These are phyloP conservation scores for Clonostachys sp. DNA, from an alignment of 2,329 filamentous ascomycete species.

Conservation along the genomic window DNA sequence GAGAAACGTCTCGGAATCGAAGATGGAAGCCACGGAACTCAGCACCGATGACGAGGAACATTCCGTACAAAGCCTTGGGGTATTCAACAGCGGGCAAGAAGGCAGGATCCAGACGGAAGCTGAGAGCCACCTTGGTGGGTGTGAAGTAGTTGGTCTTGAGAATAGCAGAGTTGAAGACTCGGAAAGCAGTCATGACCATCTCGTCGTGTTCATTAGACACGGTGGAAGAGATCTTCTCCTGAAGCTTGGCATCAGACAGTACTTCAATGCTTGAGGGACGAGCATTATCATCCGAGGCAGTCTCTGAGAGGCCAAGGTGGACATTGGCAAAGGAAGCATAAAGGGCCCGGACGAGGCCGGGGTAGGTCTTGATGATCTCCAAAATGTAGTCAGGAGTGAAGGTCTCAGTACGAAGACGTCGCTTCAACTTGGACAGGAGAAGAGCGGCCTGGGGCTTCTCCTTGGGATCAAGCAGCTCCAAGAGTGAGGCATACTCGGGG, in stretches of 20 bases:
- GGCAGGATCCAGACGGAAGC: constrained; percentile 84
- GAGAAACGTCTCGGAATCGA: constrained; percentile 93
- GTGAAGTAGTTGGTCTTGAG: constrained; percentile 98
- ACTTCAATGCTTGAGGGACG: constrained; percentile 60
- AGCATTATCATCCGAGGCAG: constrained; percentile 45
- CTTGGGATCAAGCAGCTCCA: constrained; percentile 71
- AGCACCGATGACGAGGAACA: constrained; percentile 97
- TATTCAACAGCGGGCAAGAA: constrained; percentile 94
- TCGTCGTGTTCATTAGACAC: constrained; percentile 91
- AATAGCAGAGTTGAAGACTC: constrained; percentile 88
- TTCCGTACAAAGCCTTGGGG: constrained; percentile 87
- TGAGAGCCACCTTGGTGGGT: constrained; percentile 94
- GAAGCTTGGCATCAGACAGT: constrained; percentile 69
- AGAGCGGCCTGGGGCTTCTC: constrained; percentile 85
- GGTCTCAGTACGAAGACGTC: constrained; percentile 88
- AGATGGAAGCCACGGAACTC: constrained; percentile 97
- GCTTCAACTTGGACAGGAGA: constrained; percentile 83
- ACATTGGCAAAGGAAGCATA: constrained; percentile 90
- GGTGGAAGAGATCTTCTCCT: constrained; percentile 71
- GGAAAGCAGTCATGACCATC: constrained; percentile 97
- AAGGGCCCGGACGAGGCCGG: constrained; percentile 77
- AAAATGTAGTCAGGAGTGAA: constrained; percentile 98
- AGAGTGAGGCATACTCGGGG: constrained; percentile 85
- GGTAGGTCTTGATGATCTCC: constrained; percentile 92
- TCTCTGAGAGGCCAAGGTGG: constrained; percentile 54